Conservation (phyloP, 2,329 filamentous ascomycete genomes). For the Colletotrichum agaves region DNA sequence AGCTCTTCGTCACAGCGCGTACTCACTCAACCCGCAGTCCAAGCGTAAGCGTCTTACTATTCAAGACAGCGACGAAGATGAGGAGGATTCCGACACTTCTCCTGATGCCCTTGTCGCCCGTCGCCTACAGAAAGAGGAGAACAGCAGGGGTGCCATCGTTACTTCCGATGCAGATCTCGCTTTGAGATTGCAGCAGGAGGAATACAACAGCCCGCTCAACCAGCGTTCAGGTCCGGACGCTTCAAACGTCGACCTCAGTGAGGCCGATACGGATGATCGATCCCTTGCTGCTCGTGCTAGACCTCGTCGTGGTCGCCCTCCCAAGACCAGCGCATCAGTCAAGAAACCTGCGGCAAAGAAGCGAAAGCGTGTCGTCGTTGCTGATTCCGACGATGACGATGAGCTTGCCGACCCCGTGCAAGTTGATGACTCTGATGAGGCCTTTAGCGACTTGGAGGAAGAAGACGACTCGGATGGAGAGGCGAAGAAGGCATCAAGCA, state of each 20-base stretch:
- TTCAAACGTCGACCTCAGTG: conserved; percentile 5
- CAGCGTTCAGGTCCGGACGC: background rate
- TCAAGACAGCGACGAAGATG: conserved; percentile 55
- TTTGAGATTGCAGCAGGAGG: conserved; percentile 49
- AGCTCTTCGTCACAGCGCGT: conserved; percentile 60
- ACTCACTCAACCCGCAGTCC: conserved; percentile 53
- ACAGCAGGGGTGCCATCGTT: conserved; percentile 33
- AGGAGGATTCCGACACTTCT: conserved; percentile 42
- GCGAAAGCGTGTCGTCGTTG: conserved; percentile 26
- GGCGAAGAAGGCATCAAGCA: conserved; percentile 1
- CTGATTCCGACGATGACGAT: conserved; percentile 33
- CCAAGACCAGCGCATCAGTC: conserved; percentile 46
- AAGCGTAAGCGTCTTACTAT: conserved; percentile 57
- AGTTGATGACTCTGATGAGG: conserved; percentile 17
- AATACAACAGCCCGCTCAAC: conserved; percentile 39
- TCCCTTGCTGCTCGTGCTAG: conserved; percentile 20
- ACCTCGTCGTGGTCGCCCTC: conserved; percentile 38
- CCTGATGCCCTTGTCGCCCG: conserved; percentile 48
- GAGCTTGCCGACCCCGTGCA: conserved; percentile 41
- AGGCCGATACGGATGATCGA: conserved; percentile 25
- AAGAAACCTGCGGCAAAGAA: conserved; percentile 29
- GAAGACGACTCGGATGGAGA: background rate
- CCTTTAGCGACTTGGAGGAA: conserved; percentile 3
- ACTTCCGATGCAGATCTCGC: conserved; percentile 46
- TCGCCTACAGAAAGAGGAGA: conserved; percentile 49